Conservation (phyloP, 805 yeast genomes). For the Lachancea quebecensis region DNA sequence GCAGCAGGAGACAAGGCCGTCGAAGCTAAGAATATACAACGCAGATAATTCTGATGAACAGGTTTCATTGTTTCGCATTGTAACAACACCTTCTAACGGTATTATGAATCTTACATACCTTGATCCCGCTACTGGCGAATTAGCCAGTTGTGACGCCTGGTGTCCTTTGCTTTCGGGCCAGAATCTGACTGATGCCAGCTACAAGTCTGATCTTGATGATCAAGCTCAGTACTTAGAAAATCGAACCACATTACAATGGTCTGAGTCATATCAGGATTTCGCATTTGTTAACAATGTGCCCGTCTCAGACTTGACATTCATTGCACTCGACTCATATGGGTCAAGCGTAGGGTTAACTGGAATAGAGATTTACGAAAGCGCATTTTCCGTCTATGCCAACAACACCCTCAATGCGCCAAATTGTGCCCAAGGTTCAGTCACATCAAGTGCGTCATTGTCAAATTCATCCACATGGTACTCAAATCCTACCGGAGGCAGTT, state of each 20-base stretch:
- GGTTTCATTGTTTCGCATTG: constrained; percentile 59
- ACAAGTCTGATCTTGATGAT: constrained; percentile 24
- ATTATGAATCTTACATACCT: constrained; percentile 87
- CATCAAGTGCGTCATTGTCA: constrained; percentile 26
- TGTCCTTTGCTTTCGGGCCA: constrained; percentile 60
- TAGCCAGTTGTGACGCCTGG: constrained; percentile 72
- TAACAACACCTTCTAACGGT: constrained; percentile 73
- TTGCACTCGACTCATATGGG: constrained; percentile 65
- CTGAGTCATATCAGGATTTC: constrained; percentile 65
- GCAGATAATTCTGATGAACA: constrained; percentile 40
- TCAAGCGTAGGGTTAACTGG: constrained; percentile 62
- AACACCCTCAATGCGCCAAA: constrained; percentile 60
- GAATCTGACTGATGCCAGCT: constrained; percentile 28
- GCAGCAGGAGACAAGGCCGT: constrained; percentile 53
- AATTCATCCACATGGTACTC: constrained; percentile 27
- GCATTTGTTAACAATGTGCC: constrained; percentile 64
- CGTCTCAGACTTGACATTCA: constrained; percentile 54
- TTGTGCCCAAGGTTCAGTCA: constrained; percentile 36
- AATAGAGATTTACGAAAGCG: constrained; percentile 55
- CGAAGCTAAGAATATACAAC: constrained; percentile 67
- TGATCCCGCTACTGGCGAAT: constrained; percentile 60
- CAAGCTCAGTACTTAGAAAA: constrained; percentile 27
- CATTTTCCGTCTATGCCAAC: constrained; percentile 62
- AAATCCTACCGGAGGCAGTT: constrained; percentile 27
- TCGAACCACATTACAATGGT: constrained; percentile 33